A percentile compares a stretch with the other conserved stretches of the same genome.
Conservation (phyloP, 148 eudicot species). For the Polygonum aviculare region DNA sequence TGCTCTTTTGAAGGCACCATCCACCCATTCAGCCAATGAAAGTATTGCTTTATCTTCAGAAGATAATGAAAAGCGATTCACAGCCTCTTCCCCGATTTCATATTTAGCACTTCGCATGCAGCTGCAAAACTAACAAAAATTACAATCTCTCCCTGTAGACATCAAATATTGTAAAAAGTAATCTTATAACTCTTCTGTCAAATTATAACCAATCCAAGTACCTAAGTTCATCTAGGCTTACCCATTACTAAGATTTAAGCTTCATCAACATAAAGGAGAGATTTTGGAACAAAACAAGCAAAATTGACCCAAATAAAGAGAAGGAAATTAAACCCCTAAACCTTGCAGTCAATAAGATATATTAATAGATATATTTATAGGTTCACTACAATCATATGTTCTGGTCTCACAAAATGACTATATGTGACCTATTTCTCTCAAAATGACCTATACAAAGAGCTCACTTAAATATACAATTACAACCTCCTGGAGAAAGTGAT, state of each 20-base stretch:
- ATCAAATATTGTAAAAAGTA: neutral
- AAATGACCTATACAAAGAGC: neutral
- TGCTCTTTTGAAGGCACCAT: conserved; percentile 69
- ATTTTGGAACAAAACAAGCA: neutral
- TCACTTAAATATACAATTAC: neutral
- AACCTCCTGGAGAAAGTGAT: no score
- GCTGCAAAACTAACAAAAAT: conserved; percentile 31
- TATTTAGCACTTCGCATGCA: conserved; percentile 95
- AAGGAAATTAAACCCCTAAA: neutral
- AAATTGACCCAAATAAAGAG: neutral
- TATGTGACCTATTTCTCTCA: neutral
- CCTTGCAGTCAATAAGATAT: neutral
- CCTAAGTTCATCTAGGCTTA: neutral
- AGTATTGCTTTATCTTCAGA: conserved; percentile 97
- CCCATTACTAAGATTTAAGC: neutral
- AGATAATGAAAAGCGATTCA: conserved; percentile 79
- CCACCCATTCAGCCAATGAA: conserved; percentile 94
- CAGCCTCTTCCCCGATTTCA: conserved; percentile 97
- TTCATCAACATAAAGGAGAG: neutral
- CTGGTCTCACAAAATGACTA: neutral
- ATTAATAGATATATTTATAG: neutral
- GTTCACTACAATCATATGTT: neutral
- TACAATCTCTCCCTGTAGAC: neutral
- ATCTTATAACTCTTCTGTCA: neutral
- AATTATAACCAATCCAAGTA: neutral